These are phyloP conservation scores for Stylosanthes scabra DNA, from an alignment of 331 rosid species.

Conservation along the genomic window DNA sequence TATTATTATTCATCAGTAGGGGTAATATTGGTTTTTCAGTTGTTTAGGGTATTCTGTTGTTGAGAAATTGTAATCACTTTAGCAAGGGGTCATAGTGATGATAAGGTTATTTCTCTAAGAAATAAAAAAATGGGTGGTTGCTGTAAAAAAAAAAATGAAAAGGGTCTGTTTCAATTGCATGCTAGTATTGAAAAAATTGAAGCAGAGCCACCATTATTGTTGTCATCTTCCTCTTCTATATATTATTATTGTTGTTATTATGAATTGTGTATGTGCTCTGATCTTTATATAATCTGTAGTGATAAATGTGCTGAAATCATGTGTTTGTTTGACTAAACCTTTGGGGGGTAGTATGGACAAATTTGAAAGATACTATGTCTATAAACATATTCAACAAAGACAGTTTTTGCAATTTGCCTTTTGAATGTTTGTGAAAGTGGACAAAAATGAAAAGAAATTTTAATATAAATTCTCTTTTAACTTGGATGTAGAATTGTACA, in stretches of 20 bases:
- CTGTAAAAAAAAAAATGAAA: too few relatives aligned
- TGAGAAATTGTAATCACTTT: slow-evolving; percentile 38
- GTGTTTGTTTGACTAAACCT: slow-evolving; percentile 19
- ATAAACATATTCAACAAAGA: neutral
- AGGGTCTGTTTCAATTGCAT: too few relatives aligned
- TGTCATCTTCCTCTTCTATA: slow-evolving; percentile 33
- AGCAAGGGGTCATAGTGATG: slow-evolving; percentile 40
- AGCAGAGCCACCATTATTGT: neutral
- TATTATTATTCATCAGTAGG: neutral
- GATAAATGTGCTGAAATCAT: neutral
- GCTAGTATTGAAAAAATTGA: too few relatives aligned
- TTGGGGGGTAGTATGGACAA: neutral
- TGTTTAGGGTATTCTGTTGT: slow-evolving; percentile 30
- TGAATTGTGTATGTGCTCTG: neutral
- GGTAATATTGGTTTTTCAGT: slow-evolving; percentile 3
- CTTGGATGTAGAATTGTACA: neutral
- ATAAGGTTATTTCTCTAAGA: slow-evolving; percentile 15
- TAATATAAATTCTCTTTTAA: neutral
- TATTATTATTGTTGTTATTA: neutral
- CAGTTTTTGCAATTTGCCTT: too few relatives aligned
- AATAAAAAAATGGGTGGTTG: too few relatives aligned
- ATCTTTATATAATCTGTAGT: neutral
- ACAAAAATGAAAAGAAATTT: neutral
- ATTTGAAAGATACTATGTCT: neutral
- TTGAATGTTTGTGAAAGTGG: slow-evolving; percentile 33